A percentile compares a stretch with the other conserved stretches of the same genome.
These are phyloP conservation scores for Seiridium cupressi DNA, from an alignment of 2,329 filamentous ascomycete species.

Conservation along the genomic window DNA sequence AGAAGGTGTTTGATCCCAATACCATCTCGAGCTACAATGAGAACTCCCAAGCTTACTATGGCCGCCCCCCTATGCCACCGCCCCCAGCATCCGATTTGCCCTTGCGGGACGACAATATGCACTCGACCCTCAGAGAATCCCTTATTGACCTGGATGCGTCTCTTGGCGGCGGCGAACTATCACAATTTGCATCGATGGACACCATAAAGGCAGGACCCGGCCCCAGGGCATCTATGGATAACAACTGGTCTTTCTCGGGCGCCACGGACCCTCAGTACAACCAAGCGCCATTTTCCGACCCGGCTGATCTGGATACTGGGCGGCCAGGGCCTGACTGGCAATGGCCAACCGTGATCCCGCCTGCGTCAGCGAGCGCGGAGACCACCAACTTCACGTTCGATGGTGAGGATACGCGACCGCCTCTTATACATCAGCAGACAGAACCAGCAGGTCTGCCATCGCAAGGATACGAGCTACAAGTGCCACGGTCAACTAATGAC, in stretches of 20 bases:
- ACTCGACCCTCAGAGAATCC: conserved; percentile 56
- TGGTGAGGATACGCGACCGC: conserved; percentile 37
- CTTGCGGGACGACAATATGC: conserved; percentile 54
- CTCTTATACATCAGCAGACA: conserved; percentile 49
- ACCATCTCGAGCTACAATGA: conserved; percentile 64
- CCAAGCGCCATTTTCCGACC: conserved; percentile 56
- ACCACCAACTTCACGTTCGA: conserved; percentile 49
- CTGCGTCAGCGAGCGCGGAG: conserved; percentile 52
- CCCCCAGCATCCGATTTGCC: conserved; percentile 52
- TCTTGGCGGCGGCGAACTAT: conserved; percentile 52
- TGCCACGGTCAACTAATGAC: conserved; percentile 32
- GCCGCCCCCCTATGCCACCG: conserved; percentile 35
- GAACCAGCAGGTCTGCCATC: conserved; percentile 44
- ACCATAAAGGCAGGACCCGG: conserved; percentile 49
- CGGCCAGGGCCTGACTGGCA: conserved; percentile 57
- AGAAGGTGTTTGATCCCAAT: conserved; percentile 66
- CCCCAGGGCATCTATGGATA: conserved; percentile 46
- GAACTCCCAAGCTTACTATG: conserved; percentile 61
- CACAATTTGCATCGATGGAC: conserved; percentile 59
- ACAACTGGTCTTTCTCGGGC: conserved; percentile 43
- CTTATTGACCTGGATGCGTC: conserved; percentile 65
- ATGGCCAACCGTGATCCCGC: conserved; percentile 52
- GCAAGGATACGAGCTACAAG: conserved; percentile 39
- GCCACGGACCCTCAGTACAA: conserved; percentile 37
- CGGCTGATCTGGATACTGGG: conserved; percentile 51